These are phyloP conservation scores for Penicillium psychrofluorescens DNA, from an alignment of 495 filamentous ascomycete genomes.

Conservation along the genomic window DNA sequence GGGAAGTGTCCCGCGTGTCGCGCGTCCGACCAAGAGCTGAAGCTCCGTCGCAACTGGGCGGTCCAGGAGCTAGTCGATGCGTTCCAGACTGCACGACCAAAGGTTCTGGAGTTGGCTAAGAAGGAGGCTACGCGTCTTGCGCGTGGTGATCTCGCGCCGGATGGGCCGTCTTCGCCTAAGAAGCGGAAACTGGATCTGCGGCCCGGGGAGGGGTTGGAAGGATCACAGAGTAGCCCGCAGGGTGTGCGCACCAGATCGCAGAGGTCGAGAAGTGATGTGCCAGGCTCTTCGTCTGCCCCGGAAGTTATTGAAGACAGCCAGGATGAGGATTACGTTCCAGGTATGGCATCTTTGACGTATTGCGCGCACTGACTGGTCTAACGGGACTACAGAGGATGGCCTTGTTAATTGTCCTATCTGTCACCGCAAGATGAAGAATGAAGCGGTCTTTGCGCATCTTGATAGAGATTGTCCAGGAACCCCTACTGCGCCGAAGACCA, in stretches of 20 bases:
- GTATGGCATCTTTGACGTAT: slow-evolving; percentile 13
- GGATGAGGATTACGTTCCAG: slow-evolving; percentile 30
- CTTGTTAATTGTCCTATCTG: slow-evolving; percentile 81
- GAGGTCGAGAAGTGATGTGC: background rate
- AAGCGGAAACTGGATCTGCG: slow-evolving; percentile 35
- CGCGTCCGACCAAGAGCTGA: slow-evolving; percentile 67
- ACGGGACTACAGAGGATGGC: slow-evolving; percentile 52
- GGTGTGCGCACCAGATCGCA: slow-evolving; percentile 7
- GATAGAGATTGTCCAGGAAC: slow-evolving; percentile 45
- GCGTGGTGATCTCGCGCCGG: slow-evolving; percentile 6
- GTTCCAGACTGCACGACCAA: slow-evolving; percentile 59
- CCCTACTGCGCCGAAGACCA: slow-evolving; percentile 7
- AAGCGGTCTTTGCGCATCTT: slow-evolving; percentile 69
- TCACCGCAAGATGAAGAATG: slow-evolving; percentile 63
- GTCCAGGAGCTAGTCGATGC: slow-evolving; percentile 78
- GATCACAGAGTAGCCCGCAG: too few species aligned
- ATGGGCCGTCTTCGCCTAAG: slow-evolving; percentile 21
- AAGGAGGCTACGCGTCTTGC: slow-evolving; percentile 19
- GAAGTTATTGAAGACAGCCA: slow-evolving; percentile 33
- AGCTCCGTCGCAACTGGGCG: slow-evolving; percentile 73
- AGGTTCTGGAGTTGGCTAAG: slow-evolving; percentile 54
- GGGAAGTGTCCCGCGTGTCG: slow-evolving; percentile 84
- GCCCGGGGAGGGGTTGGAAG: slow-evolving; percentile 5
- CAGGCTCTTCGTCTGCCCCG: too few species aligned
- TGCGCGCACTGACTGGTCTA: slow-evolving; percentile 17